These are phyloP conservation scores for Epichloe typhina DNA, from an alignment of 2,329 filamentous ascomycete genomes.

Conservation along the genomic window DNA sequence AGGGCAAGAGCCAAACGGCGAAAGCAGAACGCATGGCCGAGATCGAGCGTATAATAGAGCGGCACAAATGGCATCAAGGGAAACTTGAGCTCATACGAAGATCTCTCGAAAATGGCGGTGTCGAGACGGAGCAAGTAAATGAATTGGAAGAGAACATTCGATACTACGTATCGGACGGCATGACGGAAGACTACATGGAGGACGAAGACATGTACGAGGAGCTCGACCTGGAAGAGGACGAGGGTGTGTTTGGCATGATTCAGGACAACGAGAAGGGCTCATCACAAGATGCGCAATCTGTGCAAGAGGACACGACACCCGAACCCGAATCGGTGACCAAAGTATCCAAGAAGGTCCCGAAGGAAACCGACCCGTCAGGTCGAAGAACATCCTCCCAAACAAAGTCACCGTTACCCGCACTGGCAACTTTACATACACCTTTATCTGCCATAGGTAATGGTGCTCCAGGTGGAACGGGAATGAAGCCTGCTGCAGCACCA, in stretches of 20 bases:
- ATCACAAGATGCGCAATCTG: constrained; percentile 88
- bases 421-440: constrained; percentile 77
- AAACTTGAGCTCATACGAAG: constrained; percentile 86
- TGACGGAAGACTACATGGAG: constrained; percentile 80
- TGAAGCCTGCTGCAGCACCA: constrained; percentile 89
- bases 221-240: constrained; percentile 81
- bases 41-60: constrained; percentile 72
- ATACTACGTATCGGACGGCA: constrained; percentile 87
- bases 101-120: constrained; percentile 80
- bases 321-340: constrained; percentile 41
- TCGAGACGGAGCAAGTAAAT: constrained; percentile 76
- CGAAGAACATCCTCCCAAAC: constrained; percentile 77
- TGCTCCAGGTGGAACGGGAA: constrained; percentile 41
- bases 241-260: constrained; percentile 71
- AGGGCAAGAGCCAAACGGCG: constrained; percentile 73
- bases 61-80: constrained; percentile 91
- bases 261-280: constrained; percentile 75
- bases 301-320: constrained; percentile 62
- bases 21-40: constrained; percentile 83
- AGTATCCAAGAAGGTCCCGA: constrained; percentile 40
- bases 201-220: constrained; percentile 95
- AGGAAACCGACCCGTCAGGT: constrained; percentile 43
- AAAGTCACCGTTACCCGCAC: constrained; percentile 85
- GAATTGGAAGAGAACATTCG: constrained; percentile 85
- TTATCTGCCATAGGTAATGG: constrained; percentile 48